Evolutionary conservation across 2,329 filamentous ascomycete species (phyloP).

Genomic region (Hypoxylon sp.): DNA sequence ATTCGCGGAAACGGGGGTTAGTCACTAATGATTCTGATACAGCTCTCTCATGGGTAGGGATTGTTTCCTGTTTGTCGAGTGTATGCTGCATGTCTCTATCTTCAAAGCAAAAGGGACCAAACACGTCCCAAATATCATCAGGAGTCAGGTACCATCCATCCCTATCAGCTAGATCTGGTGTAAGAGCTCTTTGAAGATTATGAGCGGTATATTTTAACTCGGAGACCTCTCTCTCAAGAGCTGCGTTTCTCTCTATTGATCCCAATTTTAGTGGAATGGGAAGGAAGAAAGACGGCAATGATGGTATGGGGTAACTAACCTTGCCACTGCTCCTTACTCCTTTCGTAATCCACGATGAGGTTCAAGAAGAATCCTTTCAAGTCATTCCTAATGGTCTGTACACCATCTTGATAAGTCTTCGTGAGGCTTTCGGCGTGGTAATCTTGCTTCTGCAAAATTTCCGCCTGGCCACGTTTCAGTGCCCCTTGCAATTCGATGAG

Average conservation of each 20-base stretch:
- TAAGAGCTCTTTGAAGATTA: conserved; percentile 1
- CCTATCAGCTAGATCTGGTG: neutral
- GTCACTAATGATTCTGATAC: conserved; percentile 6
- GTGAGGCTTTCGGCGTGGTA: conserved; percentile 1
- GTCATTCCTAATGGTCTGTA: neutral
- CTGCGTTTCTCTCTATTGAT: neutral
- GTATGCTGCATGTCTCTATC: conserved; percentile 1
- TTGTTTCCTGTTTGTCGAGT: conserved; percentile 1
- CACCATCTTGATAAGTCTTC: neutral
- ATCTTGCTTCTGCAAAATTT: conserved; percentile 2
- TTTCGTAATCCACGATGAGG: conserved; percentile 6
- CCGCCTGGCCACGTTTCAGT: neutral
- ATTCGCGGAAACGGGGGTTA: neutral
- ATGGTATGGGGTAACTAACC: neutral
- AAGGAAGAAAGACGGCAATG: neutral
- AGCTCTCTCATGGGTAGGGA: conserved; percentile 1
- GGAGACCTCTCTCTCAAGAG: neutral
- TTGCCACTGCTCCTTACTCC: neutral
- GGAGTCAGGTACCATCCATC: neutral
- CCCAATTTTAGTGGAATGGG: neutral
- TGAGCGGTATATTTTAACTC: neutral
- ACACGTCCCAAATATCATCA: conserved; percentile 7
- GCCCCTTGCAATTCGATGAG: conserved; percentile 1
- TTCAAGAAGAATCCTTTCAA: no score
- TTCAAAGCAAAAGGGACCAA: neutral